phyloP scores from a whole-genome alignment of 495 filamentous ascomycete species.

The Pyrenopolyporus hunteri region DNA sequence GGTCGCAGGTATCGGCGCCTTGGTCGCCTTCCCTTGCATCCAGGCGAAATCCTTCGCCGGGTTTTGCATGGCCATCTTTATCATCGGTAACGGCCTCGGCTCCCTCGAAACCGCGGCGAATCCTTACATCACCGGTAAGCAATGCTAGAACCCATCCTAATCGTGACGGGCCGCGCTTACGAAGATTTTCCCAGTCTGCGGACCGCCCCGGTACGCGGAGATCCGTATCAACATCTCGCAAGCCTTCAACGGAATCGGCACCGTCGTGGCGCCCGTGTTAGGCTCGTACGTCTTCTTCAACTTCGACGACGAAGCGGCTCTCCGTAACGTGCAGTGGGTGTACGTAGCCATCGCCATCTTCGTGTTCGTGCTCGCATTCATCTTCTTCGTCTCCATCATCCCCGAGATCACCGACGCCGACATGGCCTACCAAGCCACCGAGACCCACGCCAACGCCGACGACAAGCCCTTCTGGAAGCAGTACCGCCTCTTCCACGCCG shows the following conservation, averaged over 20 bases:
- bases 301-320: constrained; percentile 54
- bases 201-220: constrained; percentile 70
- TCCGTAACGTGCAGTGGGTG: constrained; percentile 73
- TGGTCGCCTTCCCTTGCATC: constrained; percentile 49
- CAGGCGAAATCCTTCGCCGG: constrained; percentile 65
- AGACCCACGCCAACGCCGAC: constrained; percentile 48
- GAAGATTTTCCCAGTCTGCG: constrained; percentile 54
- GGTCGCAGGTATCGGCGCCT: constrained; percentile 40
- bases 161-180: constrained; percentile 32
- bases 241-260: constrained; percentile 71
- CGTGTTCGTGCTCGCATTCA: constrained; percentile 65
- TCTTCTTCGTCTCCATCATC: constrained; percentile 69
- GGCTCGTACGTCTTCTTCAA: constrained; percentile 74
- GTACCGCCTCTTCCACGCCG: constrained; percentile 70
- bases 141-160: not conserved
- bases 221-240: constrained; percentile 73
- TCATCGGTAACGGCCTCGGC: constrained; percentile 71
- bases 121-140: constrained; percentile 61
- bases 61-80: constrained; percentile 72
- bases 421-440: constrained; percentile 61
- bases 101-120: constrained; percentile 78
- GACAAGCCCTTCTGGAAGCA: constrained; percentile 65
- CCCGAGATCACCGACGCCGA: constrained; percentile 79
- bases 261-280: constrained; percentile 66
- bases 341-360: constrained; percentile 76